Evolutionary conservation across 2,329 filamentous ascomycete species (phyloP).

Genomic region (Corinectria fuckeliana): DNA sequence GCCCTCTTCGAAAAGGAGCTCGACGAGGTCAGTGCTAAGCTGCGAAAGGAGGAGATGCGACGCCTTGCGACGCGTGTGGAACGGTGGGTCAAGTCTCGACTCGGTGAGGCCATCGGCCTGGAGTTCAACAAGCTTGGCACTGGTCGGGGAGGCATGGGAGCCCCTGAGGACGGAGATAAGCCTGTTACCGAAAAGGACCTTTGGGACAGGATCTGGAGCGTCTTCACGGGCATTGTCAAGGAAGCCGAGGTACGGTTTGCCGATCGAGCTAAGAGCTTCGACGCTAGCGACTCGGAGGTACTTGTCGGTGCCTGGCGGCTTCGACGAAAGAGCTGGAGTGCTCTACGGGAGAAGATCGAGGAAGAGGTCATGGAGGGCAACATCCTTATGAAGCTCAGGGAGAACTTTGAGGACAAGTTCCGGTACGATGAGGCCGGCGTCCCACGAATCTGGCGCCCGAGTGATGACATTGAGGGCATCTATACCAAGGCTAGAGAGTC

Average conservation of each 20-base stretch:
- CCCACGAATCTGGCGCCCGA: slow-evolving; percentile 94
- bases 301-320: slow-evolving; percentile 92
- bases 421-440: slow-evolving; percentile 95
- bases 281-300: slow-evolving; percentile 89
- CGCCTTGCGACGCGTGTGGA: slow-evolving; percentile 89
- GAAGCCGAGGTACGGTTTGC: slow-evolving; percentile 88
- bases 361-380: slow-evolving; percentile 99
- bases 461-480: slow-evolving; percentile 94
- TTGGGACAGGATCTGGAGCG: slow-evolving; percentile 94
- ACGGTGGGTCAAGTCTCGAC: slow-evolving; percentile 87
- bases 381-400: slow-evolving; percentile 89
- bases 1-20: slow-evolving; percentile 87
- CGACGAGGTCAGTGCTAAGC: slow-evolving; percentile 81
- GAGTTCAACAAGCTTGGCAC: slow-evolving; percentile 97
- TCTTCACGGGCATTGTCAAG: slow-evolving; percentile 81
- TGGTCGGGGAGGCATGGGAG: slow-evolving; percentile 81
- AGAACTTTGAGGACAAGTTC: slow-evolving; percentile 99
- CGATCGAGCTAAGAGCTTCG: slow-evolving; percentile 89
- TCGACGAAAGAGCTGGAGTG: slow-evolving; percentile 92
- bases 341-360: slow-evolving; percentile 87
- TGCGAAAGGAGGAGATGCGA: slow-evolving; percentile 96
- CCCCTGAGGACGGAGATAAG: slow-evolving; percentile 78
- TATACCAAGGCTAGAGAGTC: slow-evolving; percentile 94
- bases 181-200: slow-evolving; percentile 79
- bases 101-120: slow-evolving; percentile 85